Evolutionary conservation across 495 filamentous ascomycete species (phyloP), one percentile per base, ranked within the genome.

Genomic region (Xeromyces bisporus): DNA sequence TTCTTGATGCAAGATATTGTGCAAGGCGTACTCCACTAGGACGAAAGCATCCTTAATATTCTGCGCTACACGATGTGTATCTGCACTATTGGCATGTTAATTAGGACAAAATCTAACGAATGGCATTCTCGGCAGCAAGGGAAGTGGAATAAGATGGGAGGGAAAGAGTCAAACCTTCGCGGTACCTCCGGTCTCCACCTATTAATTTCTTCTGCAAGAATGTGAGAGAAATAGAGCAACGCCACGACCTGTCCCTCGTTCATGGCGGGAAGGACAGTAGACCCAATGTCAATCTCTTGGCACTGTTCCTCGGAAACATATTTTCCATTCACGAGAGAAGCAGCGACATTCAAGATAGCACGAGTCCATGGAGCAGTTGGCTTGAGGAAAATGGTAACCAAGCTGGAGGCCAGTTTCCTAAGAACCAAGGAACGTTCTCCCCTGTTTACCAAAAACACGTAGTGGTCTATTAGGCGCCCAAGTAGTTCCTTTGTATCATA

Each of bases 351-450:
- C 39, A 64, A 66, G 6, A 93, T 28, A 32, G 75, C 82, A 35
- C 58, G 60, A 18, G 60, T 59, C 81, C 83, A 93, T 3, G 65
- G 58, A 15, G 67, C 54, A 0, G 71, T 68, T 24, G 79, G 74
- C 31, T 77, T 75, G 17, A 84, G 55, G 43, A 84, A 92, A 44
- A 79, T 82, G 3, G 78, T 73, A 23, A 79, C 77, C 6, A 94
- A 51, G 23, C 82, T 80, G 14, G 78, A 73, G 41, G 83, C 86
- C 14, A 94, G 62, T 55, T 97, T 97, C 47, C 70, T 71, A 21
- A 77, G 53, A 6, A 92, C 83, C 29, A 89, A 58, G 17, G 66
- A 41, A 7, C 66, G 64, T 14, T 77, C 71, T 0, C 64, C 66
- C 21, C 65, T 59, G 24, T 58, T 61, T 1, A 79, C 61, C 12